These are phyloP conservation scores for Penicillium glabrum DNA, from an alignment of 2,329 filamentous ascomycete genomes.

Conservation along the genomic window DNA sequence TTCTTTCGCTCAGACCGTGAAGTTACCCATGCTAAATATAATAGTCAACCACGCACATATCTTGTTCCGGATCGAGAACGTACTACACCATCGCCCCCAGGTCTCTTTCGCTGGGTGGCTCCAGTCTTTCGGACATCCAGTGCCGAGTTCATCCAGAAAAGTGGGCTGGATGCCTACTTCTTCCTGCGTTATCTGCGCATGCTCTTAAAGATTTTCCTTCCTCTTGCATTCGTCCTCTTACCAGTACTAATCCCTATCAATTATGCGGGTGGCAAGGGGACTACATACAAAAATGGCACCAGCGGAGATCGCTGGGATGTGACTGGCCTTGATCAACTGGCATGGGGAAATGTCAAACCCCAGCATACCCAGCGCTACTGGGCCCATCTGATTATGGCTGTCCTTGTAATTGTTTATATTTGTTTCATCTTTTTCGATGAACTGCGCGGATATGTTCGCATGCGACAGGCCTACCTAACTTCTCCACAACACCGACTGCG, in stretches of 20 bases:
- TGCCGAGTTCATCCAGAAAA: slow-evolving; percentile 91
- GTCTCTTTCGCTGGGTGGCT: slow-evolving; percentile 54
- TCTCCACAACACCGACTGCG: slow-evolving; percentile 90
- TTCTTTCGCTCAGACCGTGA: not conserved
- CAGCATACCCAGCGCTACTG: slow-evolving; percentile 69
- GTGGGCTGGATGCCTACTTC: slow-evolving; percentile 94
- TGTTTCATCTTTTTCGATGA: slow-evolving; percentile 87
- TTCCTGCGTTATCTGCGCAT: slow-evolving; percentile 88
- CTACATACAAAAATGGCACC: slow-evolving; percentile 47
- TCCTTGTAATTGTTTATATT: slow-evolving; percentile 77
- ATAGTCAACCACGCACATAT: slow-evolving; percentile 78
- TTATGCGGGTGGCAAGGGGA: slow-evolving; percentile 66
- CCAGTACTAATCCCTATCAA: slow-evolving; percentile 88
- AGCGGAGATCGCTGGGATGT: slow-evolving; percentile 47
- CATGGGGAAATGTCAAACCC: slow-evolving; percentile 80
- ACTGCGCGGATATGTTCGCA: slow-evolving; percentile 81
- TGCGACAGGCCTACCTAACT: slow-evolving; percentile 91
- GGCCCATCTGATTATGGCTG: slow-evolving; percentile 78
- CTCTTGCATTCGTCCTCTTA: slow-evolving; percentile 73
- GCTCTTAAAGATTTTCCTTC: slow-evolving; percentile 87
- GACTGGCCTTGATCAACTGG: slow-evolving; percentile 75
- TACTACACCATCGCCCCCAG: slow-evolving; percentile 69
- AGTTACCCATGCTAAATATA: slow-evolving; percentile 1
- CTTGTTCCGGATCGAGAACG: slow-evolving; percentile 82
- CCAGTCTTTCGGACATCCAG: slow-evolving; percentile 66